Evolutionary conservation across 257 asterid species (phyloP).

Genomic region (Plantago elongata): DNA sequence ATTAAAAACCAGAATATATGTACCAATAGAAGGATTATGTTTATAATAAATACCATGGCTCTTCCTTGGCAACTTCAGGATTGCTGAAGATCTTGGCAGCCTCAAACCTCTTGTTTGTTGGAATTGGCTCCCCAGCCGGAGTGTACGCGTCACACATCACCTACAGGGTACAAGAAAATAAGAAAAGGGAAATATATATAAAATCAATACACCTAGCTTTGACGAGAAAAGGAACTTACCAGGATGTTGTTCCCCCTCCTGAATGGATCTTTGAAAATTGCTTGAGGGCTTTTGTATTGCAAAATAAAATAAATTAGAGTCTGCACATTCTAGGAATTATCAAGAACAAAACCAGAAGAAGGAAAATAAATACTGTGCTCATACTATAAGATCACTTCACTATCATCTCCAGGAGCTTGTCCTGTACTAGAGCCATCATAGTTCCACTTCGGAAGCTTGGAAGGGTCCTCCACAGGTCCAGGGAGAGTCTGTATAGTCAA

Average conservation of each 20-base stretch:
- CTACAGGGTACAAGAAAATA: conserved; percentile 23
- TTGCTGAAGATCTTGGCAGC: conserved; percentile 78
- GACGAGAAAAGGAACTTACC: conserved; percentile 31
- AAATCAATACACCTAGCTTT: not conserved
- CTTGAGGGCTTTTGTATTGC: conserved; percentile 67
- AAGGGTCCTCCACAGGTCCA: conserved; percentile 60
- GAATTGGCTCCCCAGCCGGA: conserved; percentile 88
- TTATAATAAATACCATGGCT: conserved; percentile 58
- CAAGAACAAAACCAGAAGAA: not conserved
- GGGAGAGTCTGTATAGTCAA: conserved; percentile 51
- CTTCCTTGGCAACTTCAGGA: conserved; percentile 67
- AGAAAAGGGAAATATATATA: not conserved
- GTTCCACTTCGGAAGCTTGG: conserved; percentile 88
- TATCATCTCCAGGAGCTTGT: conserved; percentile 93
- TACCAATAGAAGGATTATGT: not conserved
- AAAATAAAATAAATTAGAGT: conserved; percentile 13
- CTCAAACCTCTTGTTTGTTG: conserved; percentile 67
- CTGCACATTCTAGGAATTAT: too few species aligned
- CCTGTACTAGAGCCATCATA: conserved; percentile 94
- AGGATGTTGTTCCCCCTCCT: conserved; percentile 77
- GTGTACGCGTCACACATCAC: conserved; percentile 93
- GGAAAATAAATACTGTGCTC: conserved; percentile 7
- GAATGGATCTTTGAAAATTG: conserved; percentile 87
- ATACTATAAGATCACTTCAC: conserved; percentile 91
- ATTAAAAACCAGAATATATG: not conserved